Percentiles rank a stretch among this genome's conserved stretches.
phyloP scores from a whole-genome alignment of 331 rosid species.

The Cydonia oblonga region DNA sequence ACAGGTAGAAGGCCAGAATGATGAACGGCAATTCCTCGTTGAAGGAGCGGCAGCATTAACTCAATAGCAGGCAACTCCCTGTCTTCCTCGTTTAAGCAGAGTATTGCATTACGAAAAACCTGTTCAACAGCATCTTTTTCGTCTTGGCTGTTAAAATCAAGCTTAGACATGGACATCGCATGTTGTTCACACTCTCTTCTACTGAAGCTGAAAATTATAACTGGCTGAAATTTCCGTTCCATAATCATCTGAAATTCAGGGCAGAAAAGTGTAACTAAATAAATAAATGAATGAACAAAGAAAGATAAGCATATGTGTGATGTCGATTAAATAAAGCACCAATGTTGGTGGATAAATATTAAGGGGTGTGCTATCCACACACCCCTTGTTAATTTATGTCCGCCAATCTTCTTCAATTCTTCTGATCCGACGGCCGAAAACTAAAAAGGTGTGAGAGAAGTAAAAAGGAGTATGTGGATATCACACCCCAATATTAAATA shows the following conservation, averaged over 20 bases:
- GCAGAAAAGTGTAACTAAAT: not conserved
- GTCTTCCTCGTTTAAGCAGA: constrained; percentile 90
- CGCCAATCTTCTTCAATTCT: too few species aligned
- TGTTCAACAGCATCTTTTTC: constrained; percentile 78
- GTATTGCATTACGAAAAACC: constrained; percentile 70
- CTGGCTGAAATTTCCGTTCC: constrained; percentile 95
- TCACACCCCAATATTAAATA: too few species aligned
- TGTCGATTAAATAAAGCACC: not conserved
- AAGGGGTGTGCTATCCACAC: too few species aligned
- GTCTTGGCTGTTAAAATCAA: constrained; percentile 75
- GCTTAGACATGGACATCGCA: constrained; percentile 95
- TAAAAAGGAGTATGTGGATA: too few species aligned
- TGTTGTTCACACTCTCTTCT: constrained; percentile 96
- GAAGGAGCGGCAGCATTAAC: constrained; percentile 84
- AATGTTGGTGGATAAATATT: not conserved
- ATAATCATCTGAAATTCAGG: constrained; percentile 69
- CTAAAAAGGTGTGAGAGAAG: too few species aligned
- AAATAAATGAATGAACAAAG: not conserved
- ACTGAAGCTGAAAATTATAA: constrained; percentile 90
- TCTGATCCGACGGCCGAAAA: too few species aligned
- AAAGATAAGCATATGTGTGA: not conserved
- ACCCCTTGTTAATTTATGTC: too few species aligned
- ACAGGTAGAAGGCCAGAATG: constrained; percentile 99
- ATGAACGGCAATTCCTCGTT: constrained; percentile 96
- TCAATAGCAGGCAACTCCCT: constrained; percentile 88